Evolutionary conservation across 2,329 filamentous ascomycete genomes (phyloP).

Genomic region (Monascus ruber): DNA sequence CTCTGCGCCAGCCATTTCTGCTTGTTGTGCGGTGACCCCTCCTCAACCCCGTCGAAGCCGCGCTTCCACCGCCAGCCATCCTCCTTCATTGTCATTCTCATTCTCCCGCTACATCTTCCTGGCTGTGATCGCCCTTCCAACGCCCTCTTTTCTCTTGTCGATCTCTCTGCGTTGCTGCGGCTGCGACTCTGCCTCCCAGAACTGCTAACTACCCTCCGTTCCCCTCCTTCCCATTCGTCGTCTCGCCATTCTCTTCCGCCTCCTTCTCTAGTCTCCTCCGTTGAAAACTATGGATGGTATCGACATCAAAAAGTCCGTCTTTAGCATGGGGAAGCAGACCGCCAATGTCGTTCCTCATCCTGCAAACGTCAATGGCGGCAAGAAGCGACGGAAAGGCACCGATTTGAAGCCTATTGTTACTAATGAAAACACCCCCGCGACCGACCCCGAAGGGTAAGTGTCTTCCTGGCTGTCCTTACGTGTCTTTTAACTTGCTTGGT

Average conservation of each 20-base stretch:
- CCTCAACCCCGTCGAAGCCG: too few relatives aligned
- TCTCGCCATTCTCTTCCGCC: not conserved
- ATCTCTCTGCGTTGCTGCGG: not conserved
- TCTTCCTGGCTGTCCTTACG: constrained; percentile 2
- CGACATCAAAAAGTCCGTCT: constrained; percentile 53
- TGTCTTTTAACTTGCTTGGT: not conserved
- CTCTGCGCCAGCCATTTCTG: too few relatives aligned
- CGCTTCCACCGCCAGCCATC: too few relatives aligned
- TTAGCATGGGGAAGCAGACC: constrained; percentile 56
- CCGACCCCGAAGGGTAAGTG: constrained; percentile 29
- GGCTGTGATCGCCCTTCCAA: too few relatives aligned
- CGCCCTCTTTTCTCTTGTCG: not conserved
- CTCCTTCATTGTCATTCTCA: too few relatives aligned
- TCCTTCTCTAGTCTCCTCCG: not conserved
- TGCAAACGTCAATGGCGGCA: constrained; percentile 46
- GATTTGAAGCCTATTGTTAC: constrained; percentile 57
- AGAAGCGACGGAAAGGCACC: constrained; percentile 55
- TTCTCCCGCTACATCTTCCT: too few relatives aligned
- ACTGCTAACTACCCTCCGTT: too few relatives aligned
- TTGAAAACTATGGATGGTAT: constrained; percentile 47
- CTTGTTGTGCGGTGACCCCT: too few relatives aligned
- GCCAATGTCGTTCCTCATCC: constrained; percentile 36
- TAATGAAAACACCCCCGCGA: constrained; percentile 41
- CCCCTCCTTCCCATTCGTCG: not conserved
- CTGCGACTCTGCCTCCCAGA: too few relatives aligned